These are phyloP conservation scores for Datisca glomerata DNA, from an alignment of 306 rosid genomes.

Conservation along the genomic window DNA sequence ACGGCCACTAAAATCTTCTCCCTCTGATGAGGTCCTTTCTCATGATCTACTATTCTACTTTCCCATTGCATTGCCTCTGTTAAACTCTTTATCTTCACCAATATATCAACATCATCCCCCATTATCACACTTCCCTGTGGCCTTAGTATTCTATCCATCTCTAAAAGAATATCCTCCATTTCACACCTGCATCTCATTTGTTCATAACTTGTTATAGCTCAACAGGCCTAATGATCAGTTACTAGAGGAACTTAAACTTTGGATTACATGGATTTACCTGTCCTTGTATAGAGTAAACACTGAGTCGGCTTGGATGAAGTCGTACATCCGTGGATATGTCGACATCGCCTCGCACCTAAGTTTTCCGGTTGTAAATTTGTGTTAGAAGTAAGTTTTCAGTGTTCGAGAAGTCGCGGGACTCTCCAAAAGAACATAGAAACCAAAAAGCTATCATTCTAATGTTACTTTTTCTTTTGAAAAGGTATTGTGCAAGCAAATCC, in stretches of 20 bases:
- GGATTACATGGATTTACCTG: slow-evolving; percentile 52
- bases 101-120: slow-evolving; percentile 70
- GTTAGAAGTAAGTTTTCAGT: not conserved
- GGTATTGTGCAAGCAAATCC: no score
- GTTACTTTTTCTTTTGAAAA: not conserved
- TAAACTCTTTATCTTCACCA: slow-evolving; percentile 45
- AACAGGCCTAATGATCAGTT: no score
- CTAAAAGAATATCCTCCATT: slow-evolving; percentile 57
- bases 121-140: slow-evolving; percentile 63
- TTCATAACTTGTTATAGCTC: not conserved
- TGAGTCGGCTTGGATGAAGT: slow-evolving; percentile 84
- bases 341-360: slow-evolving; percentile 96
- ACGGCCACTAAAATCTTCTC: slow-evolving; percentile 56
- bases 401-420: not conserved
- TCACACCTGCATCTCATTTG: slow-evolving; percentile 42
- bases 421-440: no score
- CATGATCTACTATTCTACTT: slow-evolving; percentile 59
- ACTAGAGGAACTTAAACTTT: no score
- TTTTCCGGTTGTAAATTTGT: slow-evolving; percentile 10
- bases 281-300: slow-evolving; percentile 55
- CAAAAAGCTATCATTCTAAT: not conserved
- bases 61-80: slow-evolving; percentile 60
- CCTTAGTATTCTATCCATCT: slow-evolving; percentile 81
- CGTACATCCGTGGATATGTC: slow-evolving; percentile 85
- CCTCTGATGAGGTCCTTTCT: slow-evolving; percentile 51